Evolutionary conservation across 1,139 yeast genomes (phyloP).

Genomic region (Taphrina sp.): DNA sequence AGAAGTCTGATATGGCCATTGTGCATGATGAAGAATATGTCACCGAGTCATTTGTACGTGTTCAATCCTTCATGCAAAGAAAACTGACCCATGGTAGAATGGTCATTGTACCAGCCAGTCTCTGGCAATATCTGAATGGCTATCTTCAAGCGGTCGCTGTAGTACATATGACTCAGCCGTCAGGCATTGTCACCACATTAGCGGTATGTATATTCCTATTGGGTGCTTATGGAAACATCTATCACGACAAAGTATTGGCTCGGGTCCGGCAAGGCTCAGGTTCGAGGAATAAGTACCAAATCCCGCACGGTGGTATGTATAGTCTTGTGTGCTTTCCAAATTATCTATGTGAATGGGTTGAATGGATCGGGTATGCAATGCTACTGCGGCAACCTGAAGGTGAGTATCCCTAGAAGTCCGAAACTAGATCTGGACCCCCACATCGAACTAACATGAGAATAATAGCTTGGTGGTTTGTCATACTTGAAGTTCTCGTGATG

Average conservation of each 20-base stretch:
- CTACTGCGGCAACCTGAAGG: conserved; percentile 16
- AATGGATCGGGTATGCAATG: conserved; percentile 33
- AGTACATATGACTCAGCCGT: neutral
- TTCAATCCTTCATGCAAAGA: too few species aligned
- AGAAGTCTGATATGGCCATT: conserved; percentile 32
- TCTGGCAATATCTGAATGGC: conserved; percentile 23
- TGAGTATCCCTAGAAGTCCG: neutral
- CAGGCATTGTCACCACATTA: neutral
- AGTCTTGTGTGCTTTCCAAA: conserved; percentile 29
- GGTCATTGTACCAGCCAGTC: conserved; percentile 5
- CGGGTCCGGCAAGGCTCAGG: conserved; percentile 6
- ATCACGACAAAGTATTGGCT: conserved; percentile 32
- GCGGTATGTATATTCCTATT: conserved; percentile 7
- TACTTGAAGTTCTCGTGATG: conserved; percentile 29
- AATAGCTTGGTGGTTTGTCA: conserved; percentile 24
- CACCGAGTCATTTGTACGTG: conserved; percentile 31
- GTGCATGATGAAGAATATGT: conserved; percentile 17
- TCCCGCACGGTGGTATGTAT: conserved; percentile 33
- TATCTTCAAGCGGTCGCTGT: conserved; percentile 11
- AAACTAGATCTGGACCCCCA: neutral
- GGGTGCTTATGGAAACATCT: conserved; percentile 31
- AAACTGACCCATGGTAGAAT: neutral
- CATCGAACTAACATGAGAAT: neutral
- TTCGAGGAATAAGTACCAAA: conserved; percentile 1
- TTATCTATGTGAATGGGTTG: conserved; percentile 34